Percentiles rank a stretch among this genome's conserved stretches.
Evolutionary conservation across 352 stramenopile species (phyloP).

Genomic region (Pythium periplocum): DNA sequence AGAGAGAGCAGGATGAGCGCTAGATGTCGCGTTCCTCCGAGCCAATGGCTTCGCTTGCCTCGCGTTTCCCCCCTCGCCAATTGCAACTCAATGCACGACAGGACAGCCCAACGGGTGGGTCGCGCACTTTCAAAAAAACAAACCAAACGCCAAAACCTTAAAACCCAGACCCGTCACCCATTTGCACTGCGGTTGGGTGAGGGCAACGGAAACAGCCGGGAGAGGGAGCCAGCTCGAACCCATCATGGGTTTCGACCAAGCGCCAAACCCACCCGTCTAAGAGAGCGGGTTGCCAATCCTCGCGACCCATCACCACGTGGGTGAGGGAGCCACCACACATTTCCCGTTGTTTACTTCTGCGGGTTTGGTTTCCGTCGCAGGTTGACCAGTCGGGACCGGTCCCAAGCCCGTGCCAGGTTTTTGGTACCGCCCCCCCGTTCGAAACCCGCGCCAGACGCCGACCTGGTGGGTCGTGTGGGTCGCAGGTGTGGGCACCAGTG

Average conservation of each 20-base stretch:
- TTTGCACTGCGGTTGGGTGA: background rate
- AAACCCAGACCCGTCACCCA: background rate
- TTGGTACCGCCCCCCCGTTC: constrained; percentile 12
- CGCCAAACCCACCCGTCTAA: background rate
- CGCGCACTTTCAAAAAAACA: constrained; percentile 11
- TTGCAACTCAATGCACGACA: constrained; percentile 25
- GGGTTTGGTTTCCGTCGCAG: constrained; percentile 5
- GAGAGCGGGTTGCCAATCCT: constrained; percentile 3
- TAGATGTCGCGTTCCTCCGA: background rate
- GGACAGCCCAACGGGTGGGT: constrained; percentile 6
- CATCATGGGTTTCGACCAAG: too few species aligned
- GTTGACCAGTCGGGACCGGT: background rate
- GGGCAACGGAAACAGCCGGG: too few species aligned
- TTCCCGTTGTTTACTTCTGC: constrained; percentile 1
- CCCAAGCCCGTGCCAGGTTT: constrained; percentile 18
- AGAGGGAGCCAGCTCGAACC: too few species aligned
- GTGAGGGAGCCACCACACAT: constrained; percentile 17
- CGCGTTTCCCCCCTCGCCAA: constrained; percentile 14
- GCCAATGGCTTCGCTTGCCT: background rate
- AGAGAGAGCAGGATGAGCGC: background rate
- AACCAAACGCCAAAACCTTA: constrained; percentile 1
- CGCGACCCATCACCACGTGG: constrained; percentile 15
- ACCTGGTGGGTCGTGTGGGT: too few species aligned
- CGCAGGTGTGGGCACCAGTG: too few species aligned
- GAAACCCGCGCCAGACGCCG: background rate